These are phyloP conservation scores for Trametes polyzona DNA, from an alignment of 1,284 basidiomycete genomes.

Conservation along the genomic window DNA sequence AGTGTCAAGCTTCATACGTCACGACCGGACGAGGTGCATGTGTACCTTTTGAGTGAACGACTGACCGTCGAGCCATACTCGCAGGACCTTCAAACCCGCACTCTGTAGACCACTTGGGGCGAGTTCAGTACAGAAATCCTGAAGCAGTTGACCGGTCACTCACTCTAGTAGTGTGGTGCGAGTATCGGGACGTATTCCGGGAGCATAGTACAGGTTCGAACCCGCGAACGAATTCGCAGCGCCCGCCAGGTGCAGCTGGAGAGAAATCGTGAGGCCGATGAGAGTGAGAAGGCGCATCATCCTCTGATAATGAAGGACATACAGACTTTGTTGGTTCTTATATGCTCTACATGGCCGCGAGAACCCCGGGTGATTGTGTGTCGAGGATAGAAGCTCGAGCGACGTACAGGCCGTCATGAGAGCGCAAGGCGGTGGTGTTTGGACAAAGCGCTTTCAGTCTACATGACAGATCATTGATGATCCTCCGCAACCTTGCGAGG, in stretches of 20 bases:
- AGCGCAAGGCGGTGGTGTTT: not conserved
- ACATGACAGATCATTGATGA: not conserved
- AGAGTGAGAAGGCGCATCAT: not conserved
- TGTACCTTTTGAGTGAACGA: conserved; percentile 31
- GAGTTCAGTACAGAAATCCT: not conserved
- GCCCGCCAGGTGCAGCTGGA: not conserved
- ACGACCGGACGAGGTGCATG: not conserved
- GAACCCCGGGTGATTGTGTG: not conserved
- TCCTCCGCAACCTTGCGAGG: not conserved
- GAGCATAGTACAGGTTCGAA: conserved; percentile 39
- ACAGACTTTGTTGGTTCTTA: not conserved
- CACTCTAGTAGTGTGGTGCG: conserved; percentile 34
- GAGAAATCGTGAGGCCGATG: not conserved
- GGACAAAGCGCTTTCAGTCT: not conserved
- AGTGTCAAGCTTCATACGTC: not conserved
- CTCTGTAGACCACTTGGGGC: conserved; percentile 33
- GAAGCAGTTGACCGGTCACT: not conserved
- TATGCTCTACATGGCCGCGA: not conserved
- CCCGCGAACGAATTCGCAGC: conserved; percentile 39
- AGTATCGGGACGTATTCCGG: conserved; percentile 31
- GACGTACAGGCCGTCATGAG: not conserved
- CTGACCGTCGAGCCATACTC: conserved; percentile 41
- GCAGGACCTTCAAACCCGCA: conserved; percentile 38
- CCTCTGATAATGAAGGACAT: not conserved
- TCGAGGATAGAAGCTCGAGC: not conserved